Percentiles rank a stretch among this genome's conserved stretches.
These are phyloP conservation scores for cucumber (Cucumis sativus) DNA, from an alignment of 306 rosid species.

Conservation along the genomic window DNA sequence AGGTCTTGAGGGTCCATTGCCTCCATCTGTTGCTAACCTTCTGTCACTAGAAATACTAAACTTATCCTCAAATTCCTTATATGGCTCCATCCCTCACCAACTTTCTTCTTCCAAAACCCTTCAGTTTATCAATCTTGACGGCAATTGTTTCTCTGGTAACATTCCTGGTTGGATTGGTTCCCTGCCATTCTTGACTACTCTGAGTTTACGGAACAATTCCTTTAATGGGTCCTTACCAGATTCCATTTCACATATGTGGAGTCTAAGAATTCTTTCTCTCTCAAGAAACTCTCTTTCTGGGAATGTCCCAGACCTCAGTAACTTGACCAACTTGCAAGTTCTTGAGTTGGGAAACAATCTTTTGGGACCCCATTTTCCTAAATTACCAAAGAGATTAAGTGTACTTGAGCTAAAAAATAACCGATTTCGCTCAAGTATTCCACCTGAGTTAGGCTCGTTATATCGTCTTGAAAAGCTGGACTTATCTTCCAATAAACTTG, in stretches of 20 bases:
- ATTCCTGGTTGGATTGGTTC: conserved; percentile 48
- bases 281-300: conserved; percentile 58
- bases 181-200: conserved; percentile 50
- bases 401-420: conserved; percentile 64
- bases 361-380: conserved; percentile 75
- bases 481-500: conserved; percentile 60
- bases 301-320: conserved; percentile 49
- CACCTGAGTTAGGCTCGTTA: conserved; percentile 31
- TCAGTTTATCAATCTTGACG: conserved; percentile 65
- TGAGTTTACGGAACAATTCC: conserved; percentile 51
- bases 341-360: conserved; percentile 53
- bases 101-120: conserved; percentile 48
- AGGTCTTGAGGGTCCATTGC: conserved; percentile 61
- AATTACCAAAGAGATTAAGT: conserved; percentile 40
- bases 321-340: conserved; percentile 59
- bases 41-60: conserved; percentile 73
- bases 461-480: conserved; percentile 72
- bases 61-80: conserved; percentile 52
- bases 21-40: conserved; percentile 30
- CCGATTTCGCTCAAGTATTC: conserved; percentile 43
- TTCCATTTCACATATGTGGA: conserved; percentile 34
- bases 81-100: conserved; percentile 42
- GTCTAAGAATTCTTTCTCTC: conserved; percentile 52
- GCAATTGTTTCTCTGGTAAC: conserved; percentile 42
- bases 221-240: conserved; percentile 50